Evolutionary conservation across 768 basidiomycete genomes (phyloP), one percentile per base, ranked within the genome.

Genomic region (Scleroderma citrinum): DNA sequence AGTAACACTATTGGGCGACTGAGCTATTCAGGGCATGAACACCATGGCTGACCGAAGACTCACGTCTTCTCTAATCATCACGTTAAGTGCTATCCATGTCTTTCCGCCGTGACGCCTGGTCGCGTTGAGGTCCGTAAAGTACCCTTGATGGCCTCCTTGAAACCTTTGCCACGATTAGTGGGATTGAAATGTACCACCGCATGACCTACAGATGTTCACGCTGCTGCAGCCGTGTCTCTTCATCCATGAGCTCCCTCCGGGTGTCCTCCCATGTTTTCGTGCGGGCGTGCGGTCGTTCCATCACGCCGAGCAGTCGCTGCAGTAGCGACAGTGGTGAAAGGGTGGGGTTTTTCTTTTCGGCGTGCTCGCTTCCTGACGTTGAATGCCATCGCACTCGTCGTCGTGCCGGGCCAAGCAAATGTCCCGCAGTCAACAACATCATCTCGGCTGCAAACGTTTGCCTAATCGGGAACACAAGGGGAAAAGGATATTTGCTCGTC

Each of bases 51-150:
- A 13, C 1, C 11, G 17, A 11, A n/a, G 14, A 76, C 88, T 57
- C 61, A 94, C 94, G 56, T 95, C 91, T 71, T 92, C 89, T 24
- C 83, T 81, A 53, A 98, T 92, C 57, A 97, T 74, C 19, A 88
- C 86, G 19, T 77, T 82, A 1, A 93, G 94, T 11, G 92, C 93
- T 45, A 92, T 80, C 92, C 92, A 98, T 8, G 87, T 86, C 71
- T 98, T 98, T 14, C 95, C 95, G 14, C 92, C 93, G 57, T 92
- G 80, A 37, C 76, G 76, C 44, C 85, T 73, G 2, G 89, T 86
- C 62, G 84, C 82, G 58, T 89, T 87, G 35, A 84, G 73, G 63
- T 97, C 95, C 46, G 87, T 76, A 59, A 91, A 97, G 68, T 97
- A 0, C 92, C 92, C 60, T 84, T 87, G 12, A 80, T 77, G 0